phyloP scores from a whole-genome alignment of 2,329 filamentous ascomycete genomes.

The Cladosporium oxysporum region DNA sequence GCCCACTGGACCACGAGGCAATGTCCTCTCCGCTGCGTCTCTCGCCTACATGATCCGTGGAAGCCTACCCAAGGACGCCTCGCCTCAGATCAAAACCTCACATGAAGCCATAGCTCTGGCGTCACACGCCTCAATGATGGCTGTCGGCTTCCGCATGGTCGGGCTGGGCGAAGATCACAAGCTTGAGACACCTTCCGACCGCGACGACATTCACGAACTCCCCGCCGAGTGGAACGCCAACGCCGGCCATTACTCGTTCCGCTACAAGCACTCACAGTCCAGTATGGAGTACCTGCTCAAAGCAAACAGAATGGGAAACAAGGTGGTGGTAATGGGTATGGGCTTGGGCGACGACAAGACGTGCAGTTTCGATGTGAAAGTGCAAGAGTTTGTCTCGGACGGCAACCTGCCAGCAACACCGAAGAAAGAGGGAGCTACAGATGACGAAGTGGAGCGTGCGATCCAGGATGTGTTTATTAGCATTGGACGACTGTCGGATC shows the following conservation, averaged over 20 bases:
- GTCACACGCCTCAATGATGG: constrained; percentile 77
- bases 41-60: constrained; percentile 47
- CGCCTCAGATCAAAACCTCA: constrained; percentile 60
- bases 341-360: constrained; percentile 80
- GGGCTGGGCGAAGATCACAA: constrained; percentile 83
- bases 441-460: constrained; percentile 44
- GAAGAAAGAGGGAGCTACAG: constrained; percentile 22
- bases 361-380: constrained; percentile 71
- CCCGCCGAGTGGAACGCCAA: constrained; percentile 79
- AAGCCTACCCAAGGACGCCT: constrained; percentile 43
- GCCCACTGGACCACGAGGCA: constrained; percentile 31
- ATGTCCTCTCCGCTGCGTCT: constrained; percentile 46
- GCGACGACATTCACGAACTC: constrained; percentile 60
- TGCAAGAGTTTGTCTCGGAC: constrained; percentile 72
- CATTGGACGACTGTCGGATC: constrained; percentile 63
- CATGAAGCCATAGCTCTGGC: constrained; percentile 85
- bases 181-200: constrained; percentile 45
- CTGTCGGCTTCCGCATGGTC: constrained; percentile 76
- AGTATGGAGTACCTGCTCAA: constrained; percentile 82
- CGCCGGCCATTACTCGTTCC: constrained; percentile 71
- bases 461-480: constrained; percentile 72
- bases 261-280: constrained; percentile 83
- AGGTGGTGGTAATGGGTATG: constrained; percentile 79
- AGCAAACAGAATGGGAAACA: constrained; percentile 76
- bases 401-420: constrained; percentile 57